Evolutionary conservation across 225 moss, liverwort and hornwort species (phyloP), one percentile per base, ranked within the genome.

Genomic region (Polytrichum commune): DNA sequence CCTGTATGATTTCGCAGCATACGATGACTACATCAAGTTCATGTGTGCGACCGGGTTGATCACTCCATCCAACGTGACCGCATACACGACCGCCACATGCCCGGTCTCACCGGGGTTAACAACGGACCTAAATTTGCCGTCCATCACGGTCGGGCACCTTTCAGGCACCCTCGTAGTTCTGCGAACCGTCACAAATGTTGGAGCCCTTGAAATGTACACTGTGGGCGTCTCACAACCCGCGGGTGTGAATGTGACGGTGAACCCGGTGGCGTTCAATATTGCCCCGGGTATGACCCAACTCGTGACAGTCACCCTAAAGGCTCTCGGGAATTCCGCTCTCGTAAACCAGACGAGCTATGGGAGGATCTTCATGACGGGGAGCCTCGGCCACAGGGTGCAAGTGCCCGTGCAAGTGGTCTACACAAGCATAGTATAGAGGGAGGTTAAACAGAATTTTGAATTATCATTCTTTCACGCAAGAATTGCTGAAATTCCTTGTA

Each of bases 11-110:
- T 8, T 6, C 71, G 80, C 89, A 93, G 93, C 81, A 1, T 76
- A 84, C 70, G 74, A 78, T 5, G 91, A 91, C 70, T 89, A 87
- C 54, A 70, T 86, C 38, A 87, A 89, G 6, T 93, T 93, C 63
- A 71, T 93, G 25, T 93, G 93, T 65, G 75, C 80, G 0, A 30
- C 78, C 7, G 55, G 74, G 1, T 6, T 58, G 1, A 46, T 76
- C 3, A 87, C 72, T 38, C 25, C 84, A 1, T 70, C 82, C 0
- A 33, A 68, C 7, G 70, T 90, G 1, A 58, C 5, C n/a, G 68
- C 70, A 1, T 65, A 73, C n/a, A 89, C 86, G 2, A 80, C 78
- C 1, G 66, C 77, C 55, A 6, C 57, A 4, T 88, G 88, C 70
- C 84, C 82, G 18, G 1, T 62, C 10, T 22, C 7, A 1, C 72